These are phyloP conservation scores for Stephanodiscus minutulus DNA, from an alignment of 108 stramenopile species.

Conservation along the genomic window DNA sequence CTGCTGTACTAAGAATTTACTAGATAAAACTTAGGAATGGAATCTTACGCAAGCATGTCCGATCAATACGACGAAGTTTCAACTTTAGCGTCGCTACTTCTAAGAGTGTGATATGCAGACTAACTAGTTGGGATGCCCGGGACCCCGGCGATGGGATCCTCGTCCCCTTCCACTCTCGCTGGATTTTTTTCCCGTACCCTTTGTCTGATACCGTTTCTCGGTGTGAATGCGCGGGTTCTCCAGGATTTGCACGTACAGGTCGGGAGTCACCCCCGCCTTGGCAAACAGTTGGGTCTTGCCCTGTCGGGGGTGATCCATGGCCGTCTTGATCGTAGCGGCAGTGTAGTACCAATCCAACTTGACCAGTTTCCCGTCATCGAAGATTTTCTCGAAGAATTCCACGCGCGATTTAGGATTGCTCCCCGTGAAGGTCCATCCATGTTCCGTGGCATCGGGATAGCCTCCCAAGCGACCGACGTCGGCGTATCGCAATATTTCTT, in stretches of 20 bases:
- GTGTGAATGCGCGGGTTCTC: conserved; percentile 51
- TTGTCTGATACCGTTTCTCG: conserved; percentile 23
- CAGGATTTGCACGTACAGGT: conserved; percentile 34
- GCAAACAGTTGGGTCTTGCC: conserved; percentile 51
- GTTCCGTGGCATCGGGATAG: conserved; percentile 43
- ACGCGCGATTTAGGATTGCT: conserved; percentile 7
- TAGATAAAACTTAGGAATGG: no score
- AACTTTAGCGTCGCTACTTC: no score
- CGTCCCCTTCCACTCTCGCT: no score
- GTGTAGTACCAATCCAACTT: conserved; percentile 59
- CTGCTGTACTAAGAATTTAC: no score
- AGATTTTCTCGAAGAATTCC: conserved; percentile 52
- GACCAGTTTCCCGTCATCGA: conserved; percentile 13
- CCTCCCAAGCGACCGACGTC: conserved; percentile 13
- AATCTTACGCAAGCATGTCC: no score
- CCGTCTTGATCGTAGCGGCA: conserved; percentile 50
- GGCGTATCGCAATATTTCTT: not conserved
- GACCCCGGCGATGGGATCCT: no score
- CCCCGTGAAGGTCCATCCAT: conserved; percentile 61
- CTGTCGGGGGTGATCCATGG: conserved; percentile 45
- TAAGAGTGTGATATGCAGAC: no score
- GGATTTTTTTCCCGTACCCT: no score
- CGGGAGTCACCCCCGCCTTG: conserved; percentile 21
- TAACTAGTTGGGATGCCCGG: no score
- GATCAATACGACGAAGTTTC: no score